A percentile compares a stretch with the other conserved stretches of the same genome.
Conservation (phyloP, 306 rosid genomes). For the Inga leiocalycina region DNA sequence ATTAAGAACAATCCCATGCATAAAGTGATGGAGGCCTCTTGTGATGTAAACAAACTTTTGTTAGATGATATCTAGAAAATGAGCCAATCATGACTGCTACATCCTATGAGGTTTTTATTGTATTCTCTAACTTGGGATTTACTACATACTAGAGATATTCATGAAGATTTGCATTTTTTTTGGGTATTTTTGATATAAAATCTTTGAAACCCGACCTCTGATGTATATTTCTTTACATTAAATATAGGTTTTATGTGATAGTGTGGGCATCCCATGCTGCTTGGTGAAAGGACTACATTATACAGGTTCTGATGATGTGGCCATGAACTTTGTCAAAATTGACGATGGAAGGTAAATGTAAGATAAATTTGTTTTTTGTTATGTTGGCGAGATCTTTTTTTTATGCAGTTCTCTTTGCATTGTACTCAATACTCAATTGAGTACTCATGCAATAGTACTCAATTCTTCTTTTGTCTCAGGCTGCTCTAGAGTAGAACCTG, state of each 20-base stretch:
- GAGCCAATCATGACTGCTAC: slow-evolving; percentile 2
- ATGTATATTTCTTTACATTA: slow-evolving; percentile 18
- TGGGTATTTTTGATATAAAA: not conserved
- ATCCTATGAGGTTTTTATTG: slow-evolving; percentile 4
- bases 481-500: slow-evolving; percentile 14
- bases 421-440: slow-evolving; percentile 2
- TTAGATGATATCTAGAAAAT: slow-evolving; percentile 19
- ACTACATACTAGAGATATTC: not conserved
- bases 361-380: slow-evolving; percentile 33
- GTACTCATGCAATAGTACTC: not conserved
- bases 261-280: slow-evolving; percentile 84
- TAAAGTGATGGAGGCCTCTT: slow-evolving; percentile 17
- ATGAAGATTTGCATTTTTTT: not conserved
- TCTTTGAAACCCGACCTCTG: slow-evolving; percentile 1
- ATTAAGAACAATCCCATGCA: slow-evolving; percentile 21
- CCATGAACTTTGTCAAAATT: slow-evolving; percentile 88
- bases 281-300: slow-evolving; percentile 90
- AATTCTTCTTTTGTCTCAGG: slow-evolving; percentile 18
- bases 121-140: not conserved
- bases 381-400: slow-evolving; percentile 21
- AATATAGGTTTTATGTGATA: slow-evolving; percentile 88
- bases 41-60: not conserved
- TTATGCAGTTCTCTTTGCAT: slow-evolving; percentile 11
- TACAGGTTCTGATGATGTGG: slow-evolving; percentile 88
- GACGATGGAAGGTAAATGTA: slow-evolving; percentile 80